Conservation (phyloP, 2,329 filamentous ascomycete genomes). For the Rutstroemia sp. region DNA sequence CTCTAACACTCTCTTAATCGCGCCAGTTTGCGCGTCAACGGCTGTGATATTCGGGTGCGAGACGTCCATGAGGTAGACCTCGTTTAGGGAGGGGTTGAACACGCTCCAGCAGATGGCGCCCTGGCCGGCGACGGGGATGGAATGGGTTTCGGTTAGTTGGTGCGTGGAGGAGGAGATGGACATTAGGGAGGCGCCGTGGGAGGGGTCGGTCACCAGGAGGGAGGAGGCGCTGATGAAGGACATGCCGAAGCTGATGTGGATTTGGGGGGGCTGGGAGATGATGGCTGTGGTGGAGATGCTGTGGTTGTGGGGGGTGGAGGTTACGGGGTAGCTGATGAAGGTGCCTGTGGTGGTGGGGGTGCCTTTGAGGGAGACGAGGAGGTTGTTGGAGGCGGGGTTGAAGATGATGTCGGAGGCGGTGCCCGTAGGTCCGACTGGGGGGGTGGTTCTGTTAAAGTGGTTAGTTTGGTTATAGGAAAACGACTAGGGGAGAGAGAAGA, state of each 20-base stretch:
- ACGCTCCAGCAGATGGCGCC: conserved; percentile 14
- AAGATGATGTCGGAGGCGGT: conserved; percentile 55
- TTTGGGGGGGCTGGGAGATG: conserved; percentile 6
- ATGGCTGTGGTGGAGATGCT: conserved; percentile 8
- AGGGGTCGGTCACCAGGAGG: conserved; percentile 12
- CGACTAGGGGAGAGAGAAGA: not conserved
- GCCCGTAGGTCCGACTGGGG: conserved; percentile 48
- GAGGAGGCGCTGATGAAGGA: conserved; percentile 9
- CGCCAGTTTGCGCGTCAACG: conserved; percentile 9
- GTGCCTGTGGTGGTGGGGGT: conserved; percentile 33
- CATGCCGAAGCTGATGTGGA: conserved; percentile 13
- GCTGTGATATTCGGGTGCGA: conserved; percentile 8
- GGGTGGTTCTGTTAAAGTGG: conserved; percentile 38
- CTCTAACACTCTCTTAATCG: conserved; percentile 1
- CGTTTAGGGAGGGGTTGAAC: conserved; percentile 10
- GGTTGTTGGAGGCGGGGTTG: conserved; percentile 41
- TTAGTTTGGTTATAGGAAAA: not conserved
- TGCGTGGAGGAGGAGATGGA: conserved; percentile 5
- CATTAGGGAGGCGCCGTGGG: conserved; percentile 12
- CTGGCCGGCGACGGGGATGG: conserved; percentile 7
- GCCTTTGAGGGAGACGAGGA: conserved; percentile 54
- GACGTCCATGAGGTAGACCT: conserved; percentile 11
- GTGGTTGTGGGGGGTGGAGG: not conserved
- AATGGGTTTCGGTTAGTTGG: conserved; percentile 2
- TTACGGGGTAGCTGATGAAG: conserved; percentile 13